Evolutionary conservation across 805 yeast species (phyloP).

Genomic region (Saccharomycopsis vini): DNA sequence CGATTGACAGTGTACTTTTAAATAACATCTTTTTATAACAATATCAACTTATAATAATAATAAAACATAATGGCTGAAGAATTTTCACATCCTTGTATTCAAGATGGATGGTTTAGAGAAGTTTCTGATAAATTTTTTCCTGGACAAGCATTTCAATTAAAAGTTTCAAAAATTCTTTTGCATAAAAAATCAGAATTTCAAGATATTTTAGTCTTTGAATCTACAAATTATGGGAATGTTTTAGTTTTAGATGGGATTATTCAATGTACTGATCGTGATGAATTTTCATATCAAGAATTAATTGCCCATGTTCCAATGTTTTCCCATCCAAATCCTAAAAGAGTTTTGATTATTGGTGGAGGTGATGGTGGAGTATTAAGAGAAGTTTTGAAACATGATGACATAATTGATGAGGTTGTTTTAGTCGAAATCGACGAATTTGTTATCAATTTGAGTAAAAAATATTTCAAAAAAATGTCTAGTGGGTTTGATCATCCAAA

Average conservation of each 20-base stretch:
- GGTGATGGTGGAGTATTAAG: slow-evolving; percentile 95
- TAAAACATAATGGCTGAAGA: neutral
- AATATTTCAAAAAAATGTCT: slow-evolving; percentile 74
- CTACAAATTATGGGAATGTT: slow-evolving; percentile 75
- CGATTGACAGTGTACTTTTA: too few species aligned
- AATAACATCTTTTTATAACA: too few species aligned
- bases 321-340: slow-evolving; percentile 66
- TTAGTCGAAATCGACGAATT: slow-evolving; percentile 85
- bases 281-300: slow-evolving; percentile 80
- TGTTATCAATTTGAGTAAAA: slow-evolving; percentile 62
- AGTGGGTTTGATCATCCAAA: slow-evolving; percentile 52
- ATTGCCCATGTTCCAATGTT: slow-evolving; percentile 76
- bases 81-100: slow-evolving; percentile 27
- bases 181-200: slow-evolving; percentile 65
- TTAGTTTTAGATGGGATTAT: slow-evolving; percentile 82
- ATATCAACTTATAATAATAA: too few species aligned
- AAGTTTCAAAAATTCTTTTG: slow-evolving; percentile 56
- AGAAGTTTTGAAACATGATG: slow-evolving; percentile 70
- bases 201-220: slow-evolving; percentile 72
- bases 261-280: slow-evolving; percentile 89
- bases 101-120: slow-evolving; percentile 79
- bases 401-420: slow-evolving; percentile 51
- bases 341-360: slow-evolving; percentile 84
- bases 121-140: slow-evolving; percentile 64
- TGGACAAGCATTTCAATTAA: slow-evolving; percentile 72